Base-by-base conservation (phyloP, 768 basidiomycete species). In the Paxillus involutus region DNA sequence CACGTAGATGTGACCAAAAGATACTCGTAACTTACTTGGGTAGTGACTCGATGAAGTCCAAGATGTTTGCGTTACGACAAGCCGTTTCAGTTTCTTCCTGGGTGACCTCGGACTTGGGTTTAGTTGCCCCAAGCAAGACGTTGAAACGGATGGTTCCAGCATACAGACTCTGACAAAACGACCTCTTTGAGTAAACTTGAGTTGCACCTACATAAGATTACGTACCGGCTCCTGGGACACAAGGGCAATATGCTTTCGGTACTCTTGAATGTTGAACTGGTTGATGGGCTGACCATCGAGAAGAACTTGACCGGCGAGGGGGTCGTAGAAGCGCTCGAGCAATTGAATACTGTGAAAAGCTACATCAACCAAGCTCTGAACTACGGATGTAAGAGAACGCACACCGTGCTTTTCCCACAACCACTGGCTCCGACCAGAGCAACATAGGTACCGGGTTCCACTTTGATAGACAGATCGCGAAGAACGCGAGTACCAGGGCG, bases 131-230 rank as follows among this genome's bases (percentile, higher is more conserved):
- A 36, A 97, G 85, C 7, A 94, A 69, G 67, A 95, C 84, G 70
- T 98, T 98, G 74, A 96, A 95, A 26, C 89, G 87, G 55, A 97
- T 78, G 1, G 90, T 90, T 30, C 93, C 92, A n/a, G 91, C 85
- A 66, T 97, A 98, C 5, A 98, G 75, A 0, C 88, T 91, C 71
- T 74, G 47, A 13, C n/a, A 44, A 44, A 16, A 45, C 5, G 3
- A 12, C 33, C 19, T 36, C 56, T 58, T 42, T 33, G 4, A 21
- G 12, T 35, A 6, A 26, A 30, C 10, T 6, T 43, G 13, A 52
- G 53, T 47, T 59, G 61, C 39, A 59, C 53, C 39, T 55, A 1
- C 5, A 5, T 13, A n/a, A 29, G 16, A 56, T 37, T 51, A 57
- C 68, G 43, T 24, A 69, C 68, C 29, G 91, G 91, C 61, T 92